Base-by-base conservation (phyloP, 2,329 filamentous ascomycete genomes). In the Whalleya microplaca region DNA sequence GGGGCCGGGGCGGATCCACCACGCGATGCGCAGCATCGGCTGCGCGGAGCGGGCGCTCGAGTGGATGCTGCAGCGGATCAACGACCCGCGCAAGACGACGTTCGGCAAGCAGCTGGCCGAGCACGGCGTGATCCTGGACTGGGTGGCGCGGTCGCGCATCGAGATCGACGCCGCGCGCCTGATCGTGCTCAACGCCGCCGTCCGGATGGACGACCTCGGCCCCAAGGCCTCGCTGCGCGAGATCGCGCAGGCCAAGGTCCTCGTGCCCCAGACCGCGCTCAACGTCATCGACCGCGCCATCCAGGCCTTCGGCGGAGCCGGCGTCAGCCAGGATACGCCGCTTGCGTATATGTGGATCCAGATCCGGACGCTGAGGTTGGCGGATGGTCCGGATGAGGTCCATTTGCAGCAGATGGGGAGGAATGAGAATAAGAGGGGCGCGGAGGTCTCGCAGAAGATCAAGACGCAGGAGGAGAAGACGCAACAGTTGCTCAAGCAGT, bases 361-460 rank as follows among this genome's bases (percentile, higher is more conserved):
- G 58, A 90, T 92, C 69, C 82, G 92, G 56, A 96, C 93, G 6
- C 81, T 96, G 75, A 83, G 91, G 59, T 85, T 96, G 65, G 92
- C 92, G 0, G 95, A 99, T 75, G 95, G 95, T 0, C 95, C 95
- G 0, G 95, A 99, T 76, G 95, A 99, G 84, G 95, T 98, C 58
- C 95, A 96, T 74, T 76, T 93, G 64, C 80, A 91, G 72, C 91
- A 95, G 77, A 80, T 95, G 78, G 91, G 90, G 16, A 81, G 83
- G 65, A 92, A 92, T 65, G 91, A 95, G 81, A 93, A 92, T 73
- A 89, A 83, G 74, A 83, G 84, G 63, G 87, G 85, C 54, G 71
- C 76, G 62, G 84, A 81, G 64, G 82, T 87, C 45, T 79, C 87
- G 43, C 78, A 80, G 58, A 83, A 82, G 70, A 86, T 92, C 55